These are phyloP conservation scores for Monosporozyma aerobia DNA, from an alignment of 805 yeast genomes.

Conservation along the genomic window DNA sequence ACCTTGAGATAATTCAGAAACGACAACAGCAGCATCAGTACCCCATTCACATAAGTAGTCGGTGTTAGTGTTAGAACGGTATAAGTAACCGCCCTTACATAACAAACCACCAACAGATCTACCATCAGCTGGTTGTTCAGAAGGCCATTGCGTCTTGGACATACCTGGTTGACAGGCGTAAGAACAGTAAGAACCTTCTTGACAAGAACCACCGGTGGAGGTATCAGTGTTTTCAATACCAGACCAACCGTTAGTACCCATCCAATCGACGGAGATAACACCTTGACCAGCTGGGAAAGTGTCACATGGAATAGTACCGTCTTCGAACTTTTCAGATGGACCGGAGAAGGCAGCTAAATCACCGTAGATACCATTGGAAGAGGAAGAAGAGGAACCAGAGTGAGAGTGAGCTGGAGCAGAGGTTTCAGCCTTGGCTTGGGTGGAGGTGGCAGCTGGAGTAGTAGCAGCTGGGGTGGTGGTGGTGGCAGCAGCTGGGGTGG, in stretches of 20 bases:
- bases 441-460: slow-evolving; percentile 10
- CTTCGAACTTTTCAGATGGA: slow-evolving; percentile 55
- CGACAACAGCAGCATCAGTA: slow-evolving; percentile 57
- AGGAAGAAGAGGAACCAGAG: slow-evolving; percentile 22
- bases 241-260: slow-evolving; percentile 45
- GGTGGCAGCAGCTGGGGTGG: slow-evolving; percentile 14
- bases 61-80: slow-evolving; percentile 65
- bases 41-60: slow-evolving; percentile 90
- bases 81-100: slow-evolving; percentile 77
- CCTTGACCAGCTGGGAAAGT: slow-evolving; percentile 70
- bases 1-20: slow-evolving; percentile 49
- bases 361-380: slow-evolving; percentile 39
- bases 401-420: slow-evolving; percentile 18
- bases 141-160: slow-evolving; percentile 99
- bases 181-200: slow-evolving; percentile 91
- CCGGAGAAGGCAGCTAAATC: slow-evolving; percentile 48
- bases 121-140: slow-evolving; percentile 80
- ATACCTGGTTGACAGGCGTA: slow-evolving; percentile 98
- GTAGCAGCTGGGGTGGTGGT: slow-evolving; percentile 13
- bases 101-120: slow-evolving; percentile 89
- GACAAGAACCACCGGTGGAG: slow-evolving; percentile 59
- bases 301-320: slow-evolving; percentile 61
- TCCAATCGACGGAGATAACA: slow-evolving; percentile 53
- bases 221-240: slow-evolving; percentile 35
- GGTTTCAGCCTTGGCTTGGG: slow-evolving; percentile 18